These are phyloP conservation scores for Bryoerythrophyllum caledonicum DNA, from an alignment of 225 moss, liverwort and hornwort genomes.

Conservation along the genomic window DNA sequence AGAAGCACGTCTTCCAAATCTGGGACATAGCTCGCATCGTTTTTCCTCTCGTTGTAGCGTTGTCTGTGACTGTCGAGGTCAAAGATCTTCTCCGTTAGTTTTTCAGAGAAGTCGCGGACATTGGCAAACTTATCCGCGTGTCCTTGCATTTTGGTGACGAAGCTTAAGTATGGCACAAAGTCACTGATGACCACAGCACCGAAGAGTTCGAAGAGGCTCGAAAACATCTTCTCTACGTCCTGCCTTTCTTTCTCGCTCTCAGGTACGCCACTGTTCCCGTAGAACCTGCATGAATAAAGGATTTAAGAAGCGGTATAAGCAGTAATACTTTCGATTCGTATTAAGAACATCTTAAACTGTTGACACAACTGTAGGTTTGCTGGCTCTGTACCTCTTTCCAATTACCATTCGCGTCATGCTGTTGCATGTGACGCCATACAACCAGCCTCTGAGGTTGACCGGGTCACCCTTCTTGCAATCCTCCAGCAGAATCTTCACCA, in stretches of 20 bases:
- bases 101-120: neutral
- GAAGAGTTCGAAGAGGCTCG: neutral
- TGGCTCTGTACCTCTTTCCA: slow-evolving; percentile 23
- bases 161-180: slow-evolving; percentile 33
- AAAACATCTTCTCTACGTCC: slow-evolving; percentile 24
- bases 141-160: slow-evolving; percentile 21
- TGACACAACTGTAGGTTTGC: neutral
- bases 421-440: slow-evolving; percentile 21
- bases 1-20: slow-evolving; percentile 25
- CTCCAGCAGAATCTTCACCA: slow-evolving; percentile 23
- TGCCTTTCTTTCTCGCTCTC: slow-evolving; percentile 9
- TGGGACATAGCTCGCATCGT: slow-evolving; percentile 22
- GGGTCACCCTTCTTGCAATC: slow-evolving; percentile 7
- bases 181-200: slow-evolving; percentile 25
- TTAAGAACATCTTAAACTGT: neutral
- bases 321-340: too few species aligned
- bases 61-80: slow-evolving; percentile 20
- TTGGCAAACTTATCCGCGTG: slow-evolving; percentile 4
- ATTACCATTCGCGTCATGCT: slow-evolving; percentile 24
- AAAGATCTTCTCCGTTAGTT: slow-evolving; percentile 9
- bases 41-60: slow-evolving; percentile 9
- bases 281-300: slow-evolving; percentile 5
- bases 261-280: neutral
- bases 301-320: neutral
- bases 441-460: slow-evolving; percentile 22